Percentiles rank a stretch among this genome's conserved stretches.
These are phyloP conservation scores for Tephrocybe sp. DNA, from an alignment of 768 basidiomycete species.

Conservation along the genomic window DNA sequence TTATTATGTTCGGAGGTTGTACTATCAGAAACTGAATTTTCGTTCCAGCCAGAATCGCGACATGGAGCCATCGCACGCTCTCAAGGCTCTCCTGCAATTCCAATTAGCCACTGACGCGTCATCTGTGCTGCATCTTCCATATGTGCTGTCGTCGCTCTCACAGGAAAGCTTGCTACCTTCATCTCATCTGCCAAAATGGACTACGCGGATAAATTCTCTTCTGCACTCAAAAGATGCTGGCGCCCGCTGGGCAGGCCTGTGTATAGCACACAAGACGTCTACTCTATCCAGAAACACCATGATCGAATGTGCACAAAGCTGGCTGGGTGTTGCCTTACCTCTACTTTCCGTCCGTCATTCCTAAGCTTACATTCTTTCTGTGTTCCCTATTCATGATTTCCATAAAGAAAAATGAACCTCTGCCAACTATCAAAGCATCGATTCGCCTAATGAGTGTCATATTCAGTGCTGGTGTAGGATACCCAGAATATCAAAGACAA, in stretches of 20 bases:
- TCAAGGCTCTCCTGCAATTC: conserved; percentile 65
- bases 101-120: conserved; percentile 70
- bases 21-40: conserved; percentile 8
- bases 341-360: conserved; percentile 62
- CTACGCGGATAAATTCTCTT: conserved; percentile 66
- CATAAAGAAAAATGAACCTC: conserved; percentile 65
- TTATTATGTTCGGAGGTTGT: conserved; percentile 15
- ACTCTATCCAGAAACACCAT: conserved; percentile 54
- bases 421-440: conserved; percentile 56
- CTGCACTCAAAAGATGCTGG: conserved; percentile 77
- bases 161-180: conserved; percentile 55
- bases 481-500: conserved; percentile 83
- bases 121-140: conserved; percentile 56
- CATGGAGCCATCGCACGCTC: conserved; percentile 35
- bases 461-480: conserved; percentile 55
- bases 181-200: conserved; percentile 72
- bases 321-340: conserved; percentile 65
- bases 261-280: conserved; percentile 67
- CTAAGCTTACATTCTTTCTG: conserved; percentile 16
- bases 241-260: conserved; percentile 78
- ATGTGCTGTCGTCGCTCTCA: conserved; percentile 54
- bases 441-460: conserved; percentile 63
- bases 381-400: conserved; percentile 24
- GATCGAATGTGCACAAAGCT: conserved; percentile 69
- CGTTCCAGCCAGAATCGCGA: conserved; percentile 12